Evolutionary conservation across 2,329 filamentous ascomycete species (phyloP).

Genomic region (Pseudogymnoascus sp.): DNA sequence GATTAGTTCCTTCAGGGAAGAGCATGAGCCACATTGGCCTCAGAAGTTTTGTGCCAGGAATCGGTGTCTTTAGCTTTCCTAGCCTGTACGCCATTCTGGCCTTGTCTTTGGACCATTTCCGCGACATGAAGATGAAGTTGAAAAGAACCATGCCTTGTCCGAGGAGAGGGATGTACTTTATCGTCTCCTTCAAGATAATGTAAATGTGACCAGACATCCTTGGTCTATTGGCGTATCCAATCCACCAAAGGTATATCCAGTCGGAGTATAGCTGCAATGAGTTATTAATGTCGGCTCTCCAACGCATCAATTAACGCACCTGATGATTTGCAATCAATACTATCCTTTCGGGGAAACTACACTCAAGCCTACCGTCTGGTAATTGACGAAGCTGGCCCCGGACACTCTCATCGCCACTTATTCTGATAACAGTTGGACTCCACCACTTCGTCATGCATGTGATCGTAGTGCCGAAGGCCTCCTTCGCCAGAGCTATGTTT

Average conservation of each 20-base stretch:
- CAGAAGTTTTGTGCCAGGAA: conserved; percentile 45
- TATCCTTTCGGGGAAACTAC: conserved; percentile 71
- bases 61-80: conserved; percentile 55
- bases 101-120: conserved; percentile 76
- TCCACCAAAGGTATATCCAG: conserved; percentile 91
- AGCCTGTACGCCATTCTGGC: conserved; percentile 67
- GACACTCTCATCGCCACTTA: conserved; percentile 76
- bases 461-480: conserved; percentile 68
- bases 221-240: conserved; percentile 68
- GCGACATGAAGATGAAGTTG: conserved; percentile 85
- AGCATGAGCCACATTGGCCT: conserved; percentile 80
- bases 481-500: conserved; percentile 82
- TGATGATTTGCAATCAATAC: conserved; percentile 85
- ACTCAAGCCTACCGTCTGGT: conserved; percentile 63
- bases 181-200: conserved; percentile 82
- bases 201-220: conserved; percentile 78
- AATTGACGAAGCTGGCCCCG: conserved; percentile 63
- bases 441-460: conserved; percentile 79
- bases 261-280: conserved; percentile 64
- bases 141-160: conserved; percentile 78
- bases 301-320: conserved; percentile 31
- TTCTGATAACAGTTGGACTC: conserved; percentile 72
- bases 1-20: conserved; percentile 81
- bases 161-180: conserved; percentile 71
- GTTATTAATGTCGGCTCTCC: conserved; percentile 18